Evolutionary conservation across 352 stramenopile genomes (phyloP).

Genomic region (Pythium grandisporangium): DNA sequence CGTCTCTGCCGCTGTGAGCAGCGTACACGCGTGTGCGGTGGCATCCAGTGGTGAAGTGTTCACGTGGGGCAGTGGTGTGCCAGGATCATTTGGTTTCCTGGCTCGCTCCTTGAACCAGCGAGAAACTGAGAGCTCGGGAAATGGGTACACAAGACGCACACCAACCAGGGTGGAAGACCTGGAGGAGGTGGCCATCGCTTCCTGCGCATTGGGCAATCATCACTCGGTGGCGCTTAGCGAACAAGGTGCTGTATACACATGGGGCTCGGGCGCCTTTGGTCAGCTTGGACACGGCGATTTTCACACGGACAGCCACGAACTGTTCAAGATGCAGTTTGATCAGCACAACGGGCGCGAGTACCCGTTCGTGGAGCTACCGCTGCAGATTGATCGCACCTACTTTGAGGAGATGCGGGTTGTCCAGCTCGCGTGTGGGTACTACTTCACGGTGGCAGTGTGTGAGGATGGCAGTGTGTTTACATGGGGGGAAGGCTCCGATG

Average conservation of each 20-base stretch:
- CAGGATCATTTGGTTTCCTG: slow-evolving; percentile 53
- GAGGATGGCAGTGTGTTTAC: slow-evolving; percentile 65
- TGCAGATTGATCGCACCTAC: slow-evolving; percentile 60
- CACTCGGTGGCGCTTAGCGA: slow-evolving; percentile 62
- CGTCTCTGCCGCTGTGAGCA: slow-evolving; percentile 26
- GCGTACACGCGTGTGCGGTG: slow-evolving; percentile 49
- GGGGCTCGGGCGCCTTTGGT: slow-evolving; percentile 53
- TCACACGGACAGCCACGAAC: slow-evolving; percentile 20
- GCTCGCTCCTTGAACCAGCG: not conserved
- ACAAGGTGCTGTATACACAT: slow-evolving; percentile 54
- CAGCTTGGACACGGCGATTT: slow-evolving; percentile 74
- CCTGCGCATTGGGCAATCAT: slow-evolving; percentile 41
- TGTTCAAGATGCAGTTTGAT: slow-evolving; percentile 60
- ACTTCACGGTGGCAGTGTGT: slow-evolving; percentile 59
- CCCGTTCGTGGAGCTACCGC: slow-evolving; percentile 48
- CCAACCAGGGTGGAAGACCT: slow-evolving; percentile 61
- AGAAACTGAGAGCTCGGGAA: too few species aligned
- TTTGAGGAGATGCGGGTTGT: slow-evolving; percentile 68
- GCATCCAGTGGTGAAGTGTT: slow-evolving; percentile 57
- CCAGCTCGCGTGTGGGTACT: slow-evolving; percentile 66
- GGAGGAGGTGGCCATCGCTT: slow-evolving; percentile 34
- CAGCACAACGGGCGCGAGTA: slow-evolving; percentile 59
- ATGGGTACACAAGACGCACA: slow-evolving; percentile 12
- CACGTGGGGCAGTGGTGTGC: slow-evolving; percentile 57
- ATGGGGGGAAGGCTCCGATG: slow-evolving; percentile 69